A percentile compares a stretch with the other conserved stretches of the same genome.
Evolutionary conservation across 2,329 filamentous ascomycete genomes (phyloP).

Genomic region (Xylaria digitata): DNA sequence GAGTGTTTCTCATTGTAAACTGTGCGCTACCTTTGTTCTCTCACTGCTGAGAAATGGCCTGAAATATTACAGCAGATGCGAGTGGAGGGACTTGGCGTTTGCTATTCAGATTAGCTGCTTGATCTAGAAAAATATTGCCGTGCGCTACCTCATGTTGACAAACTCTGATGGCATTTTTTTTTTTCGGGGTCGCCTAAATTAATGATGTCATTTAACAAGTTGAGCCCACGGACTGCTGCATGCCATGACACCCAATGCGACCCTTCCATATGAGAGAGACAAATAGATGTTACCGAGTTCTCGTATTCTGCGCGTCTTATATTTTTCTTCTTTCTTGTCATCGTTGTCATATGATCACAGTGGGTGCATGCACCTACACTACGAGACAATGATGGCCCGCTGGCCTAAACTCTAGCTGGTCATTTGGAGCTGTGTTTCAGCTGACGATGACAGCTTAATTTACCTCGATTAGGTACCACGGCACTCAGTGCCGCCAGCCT

Average conservation of each 20-base stretch:
- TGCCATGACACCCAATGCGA: background rate
- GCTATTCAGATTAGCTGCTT: background rate
- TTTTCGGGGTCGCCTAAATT: constrained; percentile 6
- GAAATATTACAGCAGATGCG: no score
- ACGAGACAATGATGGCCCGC: constrained; percentile 13
- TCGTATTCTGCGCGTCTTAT: constrained; percentile 1
- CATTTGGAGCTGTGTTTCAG: constrained; percentile 17
- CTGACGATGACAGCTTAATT: constrained; percentile 16
- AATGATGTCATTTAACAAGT: constrained; percentile 13
- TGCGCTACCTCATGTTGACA: background rate
- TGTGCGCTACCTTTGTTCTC: background rate
- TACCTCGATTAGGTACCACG: background rate
- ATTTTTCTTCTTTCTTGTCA: background rate
- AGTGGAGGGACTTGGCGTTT: background rate
- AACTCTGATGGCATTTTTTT: background rate
- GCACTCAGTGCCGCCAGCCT: constrained; percentile 2
- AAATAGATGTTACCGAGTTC: background rate
- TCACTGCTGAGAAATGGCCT: no score
- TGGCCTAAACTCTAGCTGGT: background rate
- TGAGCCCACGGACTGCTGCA: background rate
- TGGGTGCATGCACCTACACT: background rate
- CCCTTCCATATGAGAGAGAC: no score
- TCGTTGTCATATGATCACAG: constrained; percentile 1
- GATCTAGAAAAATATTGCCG: background rate
- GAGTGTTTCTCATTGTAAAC: background rate